Evolutionary conservation across 495 filamentous ascomycete genomes (phyloP), one percentile per base, ranked within the genome.

Genomic region (Articulospora tetracladia): DNA sequence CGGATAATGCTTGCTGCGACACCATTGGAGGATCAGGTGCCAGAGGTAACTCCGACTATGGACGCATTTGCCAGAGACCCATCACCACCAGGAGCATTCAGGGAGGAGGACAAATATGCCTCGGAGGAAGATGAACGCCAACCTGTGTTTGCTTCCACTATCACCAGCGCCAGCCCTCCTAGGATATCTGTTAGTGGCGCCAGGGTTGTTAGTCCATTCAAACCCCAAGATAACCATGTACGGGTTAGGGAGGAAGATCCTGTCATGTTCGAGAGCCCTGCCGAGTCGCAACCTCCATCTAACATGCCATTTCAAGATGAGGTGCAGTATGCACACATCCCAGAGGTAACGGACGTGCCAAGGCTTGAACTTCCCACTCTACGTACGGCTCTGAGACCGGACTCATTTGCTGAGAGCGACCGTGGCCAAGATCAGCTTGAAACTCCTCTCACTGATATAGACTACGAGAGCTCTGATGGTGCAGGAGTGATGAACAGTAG

Each of bases 1-100:
- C 77, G 80, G 27, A 85, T 86, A 41, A 83, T 87, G 81, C 71
- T 85, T 51, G 72, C 74, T 32, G 73, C 77, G 34, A 73, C 77
- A 3, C 66, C 77, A 23, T 73, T 76, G 17, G 69, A 74, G 39
- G 70, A 76, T 10, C 32, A 26, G 27, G 50, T 46, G 10, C 46
- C 36, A 54, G 59, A 66, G 17, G 27, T 28, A 10, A 62, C 56
- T n/a, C 59, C 63, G 24, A 61, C 59, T 1, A 62, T 65, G n/a
- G 59, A 60, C 20, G 10, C 19, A 13, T 59, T 62, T 48, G n/a
- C 22, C 10, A 48, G 28, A 53, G 57, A 64, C 59, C 55, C 50
- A 15, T 56, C 55, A 2, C 50, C 50, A n/a, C 55, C 58, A 34
- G 61, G 58, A 23, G 53, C 46, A 8, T 59, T 57, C 28, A 25